Evolutionary conservation across 2,329 filamentous ascomycete species (phyloP).

Genomic region (Verruconis gallopava): DNA sequence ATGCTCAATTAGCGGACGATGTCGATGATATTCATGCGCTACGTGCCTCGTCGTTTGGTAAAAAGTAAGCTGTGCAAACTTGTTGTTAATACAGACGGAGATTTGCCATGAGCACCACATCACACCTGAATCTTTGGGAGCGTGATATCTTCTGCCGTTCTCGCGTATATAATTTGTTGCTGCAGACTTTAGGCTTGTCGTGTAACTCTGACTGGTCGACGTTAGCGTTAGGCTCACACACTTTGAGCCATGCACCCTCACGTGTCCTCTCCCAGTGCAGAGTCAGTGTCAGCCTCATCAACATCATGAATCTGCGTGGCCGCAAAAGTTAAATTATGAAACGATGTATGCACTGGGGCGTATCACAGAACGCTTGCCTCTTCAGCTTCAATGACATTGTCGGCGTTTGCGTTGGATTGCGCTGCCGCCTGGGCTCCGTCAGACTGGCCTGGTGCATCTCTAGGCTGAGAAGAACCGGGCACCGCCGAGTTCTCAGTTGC

Average conservation of each 20-base stretch:
- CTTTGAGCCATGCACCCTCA: no score
- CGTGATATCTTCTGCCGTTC: slow-evolving; percentile 17
- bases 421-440: background rate
- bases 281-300: background rate
- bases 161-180: slow-evolving; percentile 10
- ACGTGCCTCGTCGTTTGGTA: slow-evolving; percentile 28
- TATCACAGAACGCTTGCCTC: no score
- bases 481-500: no score
- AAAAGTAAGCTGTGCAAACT: slow-evolving; percentile 28
- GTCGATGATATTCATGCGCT: no score
- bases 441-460: no score
- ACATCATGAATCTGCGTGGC: background rate
- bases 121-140: no score
- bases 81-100: no score
- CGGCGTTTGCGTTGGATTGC: background rate
- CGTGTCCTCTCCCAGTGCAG: background rate
- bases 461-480: no score
- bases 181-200: slow-evolving; percentile 1
- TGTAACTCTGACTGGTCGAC: background rate
- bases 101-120: background rate
- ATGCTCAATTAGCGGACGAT: no score
- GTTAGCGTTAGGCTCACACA: background rate
- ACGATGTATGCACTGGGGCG: no score
- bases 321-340: background rate
- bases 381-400: background rate